Evolutionary conservation across 2,329 filamentous ascomycete genomes (phyloP).

Genomic region (Colletotrichum theobromicola): DNA sequence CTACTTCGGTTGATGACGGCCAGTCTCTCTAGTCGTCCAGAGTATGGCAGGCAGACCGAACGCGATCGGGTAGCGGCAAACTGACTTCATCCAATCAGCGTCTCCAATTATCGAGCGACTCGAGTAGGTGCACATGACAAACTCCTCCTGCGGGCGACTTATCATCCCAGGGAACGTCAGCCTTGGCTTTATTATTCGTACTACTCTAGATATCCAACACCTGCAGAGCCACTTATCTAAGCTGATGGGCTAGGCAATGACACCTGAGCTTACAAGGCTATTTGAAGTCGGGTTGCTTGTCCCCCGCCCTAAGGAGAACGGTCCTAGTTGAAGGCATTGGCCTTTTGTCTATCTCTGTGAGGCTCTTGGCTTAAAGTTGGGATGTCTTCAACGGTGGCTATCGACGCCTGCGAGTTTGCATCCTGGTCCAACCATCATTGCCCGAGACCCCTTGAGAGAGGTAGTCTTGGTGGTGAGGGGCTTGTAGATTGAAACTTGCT

Average conservation of each 20-base stretch:
- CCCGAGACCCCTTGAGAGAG: background rate
- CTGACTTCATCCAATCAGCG: background rate
- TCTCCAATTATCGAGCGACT: background rate
- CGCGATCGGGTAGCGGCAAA: background rate
- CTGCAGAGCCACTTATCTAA: background rate
- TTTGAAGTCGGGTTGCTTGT: background rate
- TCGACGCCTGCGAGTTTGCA: background rate
- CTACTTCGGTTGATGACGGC: background rate
- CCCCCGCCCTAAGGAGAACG: background rate
- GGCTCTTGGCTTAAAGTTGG: background rate
- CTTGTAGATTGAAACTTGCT: background rate
- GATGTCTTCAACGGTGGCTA: background rate
- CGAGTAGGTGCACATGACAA: constrained; percentile 12
- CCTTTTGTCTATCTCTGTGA: background rate
- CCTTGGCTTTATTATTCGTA: background rate
- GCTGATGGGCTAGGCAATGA: background rate
- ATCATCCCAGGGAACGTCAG: background rate
- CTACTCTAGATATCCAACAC: background rate
- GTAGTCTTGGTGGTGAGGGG: background rate
- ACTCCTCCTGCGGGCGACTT: background rate
- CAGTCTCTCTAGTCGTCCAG: background rate
- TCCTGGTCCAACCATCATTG: background rate
- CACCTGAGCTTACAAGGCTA: background rate
- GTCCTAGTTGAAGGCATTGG: background rate
- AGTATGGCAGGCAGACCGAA: background rate